These are phyloP conservation scores for Euphorbia lathyris DNA, from an alignment of 345 rosid genomes.

Conservation along the genomic window DNA sequence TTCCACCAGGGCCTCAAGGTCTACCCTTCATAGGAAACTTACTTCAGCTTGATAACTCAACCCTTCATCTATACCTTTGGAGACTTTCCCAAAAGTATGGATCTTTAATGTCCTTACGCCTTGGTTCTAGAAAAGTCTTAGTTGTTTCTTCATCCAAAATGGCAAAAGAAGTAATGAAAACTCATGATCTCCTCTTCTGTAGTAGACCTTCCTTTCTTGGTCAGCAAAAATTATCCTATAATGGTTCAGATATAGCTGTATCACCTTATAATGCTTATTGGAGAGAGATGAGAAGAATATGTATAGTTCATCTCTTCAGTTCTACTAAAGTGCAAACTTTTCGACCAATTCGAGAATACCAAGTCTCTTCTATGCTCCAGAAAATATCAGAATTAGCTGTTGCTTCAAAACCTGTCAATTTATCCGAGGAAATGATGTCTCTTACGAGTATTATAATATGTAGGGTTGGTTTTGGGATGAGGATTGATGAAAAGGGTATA, in stretches of 20 bases:
- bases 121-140: neutral
- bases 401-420: neutral
- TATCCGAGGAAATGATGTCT: neutral
- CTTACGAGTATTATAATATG: neutral
- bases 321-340: neutral
- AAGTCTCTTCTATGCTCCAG: neutral
- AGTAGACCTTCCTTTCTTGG: neutral
- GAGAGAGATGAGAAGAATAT: constrained; percentile 1
- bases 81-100: constrained; percentile 1
- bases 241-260: neutral
- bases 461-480: neutral
- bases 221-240: neutral
- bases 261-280: neutral
- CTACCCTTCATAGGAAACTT: constrained; percentile 6
- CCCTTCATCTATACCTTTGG: neutral
- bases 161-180: neutral
- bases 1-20: constrained; percentile 4
- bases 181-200: neutral
- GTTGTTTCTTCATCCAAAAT: constrained; percentile 9
- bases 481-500: no score
- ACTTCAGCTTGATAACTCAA: neutral
- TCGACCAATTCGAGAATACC: neutral
- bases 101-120: neutral
- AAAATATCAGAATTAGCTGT: neutral
- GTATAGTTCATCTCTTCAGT: neutral